These are phyloP conservation scores for Graphiopsis chlorocephala DNA, from an alignment of 2,329 filamentous ascomycete species.

Conservation along the genomic window DNA sequence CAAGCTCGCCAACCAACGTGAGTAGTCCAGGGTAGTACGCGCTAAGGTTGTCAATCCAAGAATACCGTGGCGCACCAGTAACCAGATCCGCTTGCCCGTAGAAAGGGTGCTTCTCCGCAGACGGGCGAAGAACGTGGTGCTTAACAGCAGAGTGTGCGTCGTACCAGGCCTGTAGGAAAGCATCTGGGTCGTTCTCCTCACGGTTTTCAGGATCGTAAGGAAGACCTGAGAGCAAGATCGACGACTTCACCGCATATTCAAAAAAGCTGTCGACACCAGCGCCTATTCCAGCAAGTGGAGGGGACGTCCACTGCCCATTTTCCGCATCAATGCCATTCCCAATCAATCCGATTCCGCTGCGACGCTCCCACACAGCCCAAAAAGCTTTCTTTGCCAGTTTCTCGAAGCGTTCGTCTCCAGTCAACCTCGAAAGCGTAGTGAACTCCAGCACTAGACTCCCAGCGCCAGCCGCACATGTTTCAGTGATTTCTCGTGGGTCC, in stretches of 20 bases:
- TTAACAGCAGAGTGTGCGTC: constrained; percentile 84
- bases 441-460: constrained; percentile 94
- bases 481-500: constrained; percentile 70
- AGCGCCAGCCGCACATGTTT: constrained; percentile 96
- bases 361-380: constrained; percentile 90
- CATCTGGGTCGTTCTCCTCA: constrained; percentile 63
- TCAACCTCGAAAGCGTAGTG: constrained; percentile 82
- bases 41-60: constrained; percentile 94
- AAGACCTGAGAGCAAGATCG: constrained; percentile 80
- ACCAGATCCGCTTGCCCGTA: constrained; percentile 86
- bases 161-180: constrained; percentile 80
- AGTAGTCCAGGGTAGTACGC: constrained; percentile 93
- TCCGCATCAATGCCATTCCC: constrained; percentile 92
- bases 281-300: constrained; percentile 86
- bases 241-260: constrained; percentile 93
- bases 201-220: constrained; percentile 51
- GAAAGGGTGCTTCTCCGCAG: constrained; percentile 77
- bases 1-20: constrained; percentile 79
- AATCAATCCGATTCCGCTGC: constrained; percentile 82
- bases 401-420: constrained; percentile 84
- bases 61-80: constrained; percentile 82
- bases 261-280: constrained; percentile 98
- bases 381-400: constrained; percentile 87
- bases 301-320: constrained; percentile 77
- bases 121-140: constrained; percentile 78